Evolutionary conservation across 1,284 basidiomycete species (phyloP), one percentile per base, ranked within the genome.

Genomic region (Phellopilus nigrolimitatus): DNA sequence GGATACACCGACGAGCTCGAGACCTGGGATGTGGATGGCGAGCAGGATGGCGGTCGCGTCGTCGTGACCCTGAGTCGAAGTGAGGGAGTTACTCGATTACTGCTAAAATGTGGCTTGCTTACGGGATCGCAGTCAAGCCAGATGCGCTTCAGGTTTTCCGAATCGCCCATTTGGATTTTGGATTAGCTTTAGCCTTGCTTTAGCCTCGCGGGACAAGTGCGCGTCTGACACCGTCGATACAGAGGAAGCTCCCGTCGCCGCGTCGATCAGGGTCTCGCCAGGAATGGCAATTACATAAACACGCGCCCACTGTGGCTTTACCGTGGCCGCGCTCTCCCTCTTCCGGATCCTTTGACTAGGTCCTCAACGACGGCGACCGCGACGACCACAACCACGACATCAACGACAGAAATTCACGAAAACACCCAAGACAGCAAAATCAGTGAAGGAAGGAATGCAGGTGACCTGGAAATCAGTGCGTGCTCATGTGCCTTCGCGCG

Each of bases 41-140:
- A 92, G 69, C 61, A 91, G 67, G 51, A 93, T 82, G 1, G 88
- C 88, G 4, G 81, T 82, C 4, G 86, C 89, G 69, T 92, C 90
- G 60, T 92, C 90, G 60, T 93, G 90, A 10, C 90, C 90, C 87
- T 89, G 55, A 40, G 7, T n/a, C 25, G 10, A 27, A 33, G 27
- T 28, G 13, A 24, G 31, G 42, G 13, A 17, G 10, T 13, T 27
- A 6, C 24, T 37, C 55, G 21, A 56, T 39, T 47, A 12, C 8
- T 30, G 45, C 30, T 19, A 36, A 15, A 1, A 34, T 21, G 13
- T 22, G 17, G 22, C 49, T 0, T 25, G 59, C 71, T 56, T 64
- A 79, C 77, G 3, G 79, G 78, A 60, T 81, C 80, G 30, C 71
- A 75, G 56, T 80, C 80, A 12, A 80, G 65, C 80, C 79, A 80